Conservation (phyloP, 148 eudicot species). For the Drosera capensis region DNA sequence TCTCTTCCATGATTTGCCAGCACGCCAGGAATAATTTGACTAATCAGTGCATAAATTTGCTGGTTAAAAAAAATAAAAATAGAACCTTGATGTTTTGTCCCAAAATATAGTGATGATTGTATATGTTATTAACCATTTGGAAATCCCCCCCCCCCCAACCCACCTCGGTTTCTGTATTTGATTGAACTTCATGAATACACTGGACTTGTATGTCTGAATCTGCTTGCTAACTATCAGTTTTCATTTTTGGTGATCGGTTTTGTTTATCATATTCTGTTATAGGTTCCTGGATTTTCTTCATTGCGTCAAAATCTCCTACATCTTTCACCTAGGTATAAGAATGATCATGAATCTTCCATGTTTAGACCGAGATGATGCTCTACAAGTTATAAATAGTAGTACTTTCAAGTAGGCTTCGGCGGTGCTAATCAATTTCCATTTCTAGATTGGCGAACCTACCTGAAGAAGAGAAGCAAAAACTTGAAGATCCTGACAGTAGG, state of each 20-base stretch:
- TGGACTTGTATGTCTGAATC: neutral
- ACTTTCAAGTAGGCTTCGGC: conserved; percentile 1
- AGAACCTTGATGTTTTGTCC: too few relatives aligned
- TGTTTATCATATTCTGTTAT: neutral
- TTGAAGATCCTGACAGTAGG: conserved; percentile 90
- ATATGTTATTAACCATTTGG: too few relatives aligned
- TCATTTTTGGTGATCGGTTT: conserved; percentile 2
- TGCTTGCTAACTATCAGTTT: neutral
- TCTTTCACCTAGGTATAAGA: conserved; percentile 65
- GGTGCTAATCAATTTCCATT: conserved; percentile 6
- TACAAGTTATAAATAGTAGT: neutral
- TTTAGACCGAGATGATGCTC: neutral
- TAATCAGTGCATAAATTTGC: too few relatives aligned
- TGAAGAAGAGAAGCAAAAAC: conserved; percentile 58
- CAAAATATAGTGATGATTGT: too few relatives aligned
- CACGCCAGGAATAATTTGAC: too few relatives aligned
- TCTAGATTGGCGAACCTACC: conserved; percentile 73
- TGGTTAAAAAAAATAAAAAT: too few relatives aligned
- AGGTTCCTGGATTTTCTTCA: conserved; percentile 76
- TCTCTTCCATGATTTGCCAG: too few relatives aligned
- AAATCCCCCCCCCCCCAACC: too few relatives aligned
- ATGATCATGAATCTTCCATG: neutral
- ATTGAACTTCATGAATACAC: too few relatives aligned
- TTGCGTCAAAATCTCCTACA: conserved; percentile 55
- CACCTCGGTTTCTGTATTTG: too few relatives aligned